phyloP scores from a whole-genome alignment of 1,284 basidiomycete genomes.

The Cutaneotrichosporon mucoides region DNA sequence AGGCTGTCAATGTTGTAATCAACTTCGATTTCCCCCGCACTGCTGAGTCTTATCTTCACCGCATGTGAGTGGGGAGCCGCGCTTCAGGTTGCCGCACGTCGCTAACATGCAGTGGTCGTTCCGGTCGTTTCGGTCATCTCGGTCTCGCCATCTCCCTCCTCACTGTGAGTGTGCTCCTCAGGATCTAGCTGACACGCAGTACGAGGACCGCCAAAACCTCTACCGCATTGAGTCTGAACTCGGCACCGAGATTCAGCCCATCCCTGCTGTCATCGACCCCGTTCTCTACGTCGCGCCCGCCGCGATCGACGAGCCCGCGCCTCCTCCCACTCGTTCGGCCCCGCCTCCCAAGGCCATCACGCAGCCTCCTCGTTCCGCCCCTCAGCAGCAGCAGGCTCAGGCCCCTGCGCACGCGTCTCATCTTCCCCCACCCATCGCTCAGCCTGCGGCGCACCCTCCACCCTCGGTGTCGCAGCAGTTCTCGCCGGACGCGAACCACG shows the following conservation, averaged over 20 bases:
- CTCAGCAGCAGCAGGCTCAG: slow-evolving; percentile 5
- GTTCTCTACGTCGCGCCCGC: slow-evolving; percentile 77
- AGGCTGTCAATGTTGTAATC: slow-evolving; percentile 99
- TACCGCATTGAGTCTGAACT: slow-evolving; percentile 98
- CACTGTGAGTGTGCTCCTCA: slow-evolving; percentile 51
- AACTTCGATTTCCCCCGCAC: slow-evolving; percentile 99
- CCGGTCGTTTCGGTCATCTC: slow-evolving; percentile 93
- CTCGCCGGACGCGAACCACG: neutral
- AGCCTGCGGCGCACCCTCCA: slow-evolving; percentile 12
- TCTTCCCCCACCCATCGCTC: slow-evolving; percentile 6
- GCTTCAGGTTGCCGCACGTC: neutral
- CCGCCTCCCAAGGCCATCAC: slow-evolving; percentile 6
- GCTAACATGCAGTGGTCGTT: slow-evolving; percentile 68
- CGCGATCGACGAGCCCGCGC: slow-evolving; percentile 26
- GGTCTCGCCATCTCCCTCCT: slow-evolving; percentile 96
- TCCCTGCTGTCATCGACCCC: slow-evolving; percentile 86
- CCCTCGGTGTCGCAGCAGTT: neutral
- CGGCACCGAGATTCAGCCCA: slow-evolving; percentile 95
- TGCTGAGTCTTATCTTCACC: slow-evolving; percentile 95
- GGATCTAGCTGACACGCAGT: slow-evolving; percentile 50
- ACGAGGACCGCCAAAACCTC: slow-evolving; percentile 95
- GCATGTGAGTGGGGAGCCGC: slow-evolving; percentile 31
- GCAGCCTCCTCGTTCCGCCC: neutral
- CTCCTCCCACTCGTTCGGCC: slow-evolving; percentile 19
- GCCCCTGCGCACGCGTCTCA: neutral